phyloP scores from a whole-genome alignment of 2,329 filamentous ascomycete genomes.

The Hypoxylon rubiginosum region DNA sequence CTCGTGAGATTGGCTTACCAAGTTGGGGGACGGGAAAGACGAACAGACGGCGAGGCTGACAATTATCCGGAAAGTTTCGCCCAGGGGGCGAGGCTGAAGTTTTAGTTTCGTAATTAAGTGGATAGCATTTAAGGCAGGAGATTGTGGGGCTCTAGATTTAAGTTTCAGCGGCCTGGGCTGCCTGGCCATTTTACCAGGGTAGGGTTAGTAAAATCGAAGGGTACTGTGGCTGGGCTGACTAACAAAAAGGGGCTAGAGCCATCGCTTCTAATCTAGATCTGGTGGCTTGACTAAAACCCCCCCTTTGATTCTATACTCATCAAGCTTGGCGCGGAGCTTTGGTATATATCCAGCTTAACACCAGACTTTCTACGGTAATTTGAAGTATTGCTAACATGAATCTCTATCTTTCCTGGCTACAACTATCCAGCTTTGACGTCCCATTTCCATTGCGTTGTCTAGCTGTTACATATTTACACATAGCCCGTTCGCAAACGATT shows the following conservation, averaged over 20 bases:
- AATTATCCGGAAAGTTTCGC: slow-evolving; percentile 40
- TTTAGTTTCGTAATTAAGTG: slow-evolving; percentile 36
- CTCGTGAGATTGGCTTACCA: no score
- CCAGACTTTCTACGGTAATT: neutral
- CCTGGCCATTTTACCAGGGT: neutral
- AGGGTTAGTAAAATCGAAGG: neutral
- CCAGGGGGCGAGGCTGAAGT: slow-evolving; percentile 37
- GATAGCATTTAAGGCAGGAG: slow-evolving; percentile 15
- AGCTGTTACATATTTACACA: neutral
- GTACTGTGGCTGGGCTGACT: neutral
- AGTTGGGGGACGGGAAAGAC: slow-evolving; percentile 5
- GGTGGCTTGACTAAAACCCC: neutral
- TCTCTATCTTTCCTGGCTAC: neutral
- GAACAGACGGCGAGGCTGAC: slow-evolving; percentile 38
- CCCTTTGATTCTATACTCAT: neutral
- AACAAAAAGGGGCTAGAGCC: neutral
- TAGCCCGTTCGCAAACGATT: neutral
- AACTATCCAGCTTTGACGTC: neutral
- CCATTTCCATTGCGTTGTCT: neutral
- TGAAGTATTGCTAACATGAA: neutral
- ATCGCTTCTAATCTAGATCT: slow-evolving; percentile 1
- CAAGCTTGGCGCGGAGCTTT: neutral
- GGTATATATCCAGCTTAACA: neutral
- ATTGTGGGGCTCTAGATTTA: slow-evolving; percentile 24
- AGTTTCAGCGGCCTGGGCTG: neutral